Evolutionary conservation across 176 grass and related monocot species (phyloP), one percentile per base, ranked within the genome.

Genomic region (Zoysia japonica): DNA sequence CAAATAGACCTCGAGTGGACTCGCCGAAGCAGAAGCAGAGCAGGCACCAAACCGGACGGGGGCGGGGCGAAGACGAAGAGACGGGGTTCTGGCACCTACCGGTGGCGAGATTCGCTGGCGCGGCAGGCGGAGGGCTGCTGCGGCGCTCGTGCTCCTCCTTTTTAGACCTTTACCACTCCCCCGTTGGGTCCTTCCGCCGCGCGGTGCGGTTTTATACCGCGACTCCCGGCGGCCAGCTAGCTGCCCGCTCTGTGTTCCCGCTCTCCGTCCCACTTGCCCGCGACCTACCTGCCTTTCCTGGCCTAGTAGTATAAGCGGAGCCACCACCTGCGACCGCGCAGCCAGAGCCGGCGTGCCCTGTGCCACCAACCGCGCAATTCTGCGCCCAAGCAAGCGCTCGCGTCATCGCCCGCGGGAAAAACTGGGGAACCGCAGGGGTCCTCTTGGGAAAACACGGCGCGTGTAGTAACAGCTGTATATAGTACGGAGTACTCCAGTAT

Each of bases 271-370:
- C 46, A 75, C 55, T 70, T 43, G 86, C 20, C 70, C 81, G 8
- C 81, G 7, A 76, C 82, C 75, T 52, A 73, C 75, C 81, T 5
- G 45, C 57, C 87, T 84, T 84, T 75, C 75, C 39, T 5, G 4
- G 50, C 50, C 13, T 9, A 17, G 28, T 9, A 17, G 28, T 28
- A 28, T 28, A 0, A 28, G 28, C 28, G 28, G 28, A 28, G 40
- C 28, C 46, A 28, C 68, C 9, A 35, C 6, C 78, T 67, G 74
- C 80, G 75, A 74, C 83, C 14, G 78, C 64, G 45, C 1, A 36
- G 9, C 8, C 0, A 11, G 6, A 28, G 72, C 51, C 64, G 61
- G 78, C 51, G 85, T 87, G 85, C 65, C 8, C 69, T 65, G 64
- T 48, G 81, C 81, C 81, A 84, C 81, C 81, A 80, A 88, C 86